Percentiles rank a stretch among this genome's conserved stretches.
These are phyloP conservation scores for Coccomyxa sp. DNA, from an alignment of 139 green algal genomes.

Conservation along the genomic window DNA sequence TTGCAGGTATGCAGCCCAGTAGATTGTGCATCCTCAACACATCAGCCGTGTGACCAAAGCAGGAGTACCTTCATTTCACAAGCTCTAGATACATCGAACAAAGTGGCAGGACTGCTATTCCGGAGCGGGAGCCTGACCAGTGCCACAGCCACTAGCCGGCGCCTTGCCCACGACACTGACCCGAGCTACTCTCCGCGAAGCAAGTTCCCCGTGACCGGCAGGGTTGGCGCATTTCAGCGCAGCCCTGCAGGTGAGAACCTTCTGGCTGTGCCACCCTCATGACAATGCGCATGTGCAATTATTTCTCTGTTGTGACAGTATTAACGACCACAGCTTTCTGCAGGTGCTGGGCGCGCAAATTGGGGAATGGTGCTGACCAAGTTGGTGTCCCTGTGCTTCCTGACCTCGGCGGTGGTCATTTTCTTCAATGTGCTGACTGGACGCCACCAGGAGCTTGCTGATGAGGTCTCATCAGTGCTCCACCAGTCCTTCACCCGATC, in stretches of 20 bases:
- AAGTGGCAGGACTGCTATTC: too few species aligned
- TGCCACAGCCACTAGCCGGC: too few species aligned
- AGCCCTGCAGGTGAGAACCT: neutral
- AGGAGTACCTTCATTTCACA: too few species aligned
- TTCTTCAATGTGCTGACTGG: neutral
- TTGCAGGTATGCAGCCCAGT: too few species aligned
- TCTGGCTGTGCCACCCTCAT: too few species aligned
- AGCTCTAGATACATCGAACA: too few species aligned
- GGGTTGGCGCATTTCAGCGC: neutral
- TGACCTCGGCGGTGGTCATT: neutral
- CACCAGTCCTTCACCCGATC: neutral
- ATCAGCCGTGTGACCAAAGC: too few species aligned
- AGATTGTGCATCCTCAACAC: too few species aligned
- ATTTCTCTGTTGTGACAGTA: neutral
- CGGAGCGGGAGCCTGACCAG: too few species aligned
- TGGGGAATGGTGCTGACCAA: neutral
- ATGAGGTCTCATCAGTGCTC: neutral
- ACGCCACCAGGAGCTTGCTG: neutral
- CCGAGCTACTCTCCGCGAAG: too few species aligned
- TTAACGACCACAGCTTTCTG: neutral
- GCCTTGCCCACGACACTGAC: too few species aligned
- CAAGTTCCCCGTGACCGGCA: neutral
- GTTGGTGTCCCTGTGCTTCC: neutral
- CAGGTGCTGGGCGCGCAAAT: neutral
- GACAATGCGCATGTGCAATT: too few species aligned